Base-by-base conservation (phyloP, 2,329 filamentous ascomycete species). In the Arthrobotrys entomopaga region DNA sequence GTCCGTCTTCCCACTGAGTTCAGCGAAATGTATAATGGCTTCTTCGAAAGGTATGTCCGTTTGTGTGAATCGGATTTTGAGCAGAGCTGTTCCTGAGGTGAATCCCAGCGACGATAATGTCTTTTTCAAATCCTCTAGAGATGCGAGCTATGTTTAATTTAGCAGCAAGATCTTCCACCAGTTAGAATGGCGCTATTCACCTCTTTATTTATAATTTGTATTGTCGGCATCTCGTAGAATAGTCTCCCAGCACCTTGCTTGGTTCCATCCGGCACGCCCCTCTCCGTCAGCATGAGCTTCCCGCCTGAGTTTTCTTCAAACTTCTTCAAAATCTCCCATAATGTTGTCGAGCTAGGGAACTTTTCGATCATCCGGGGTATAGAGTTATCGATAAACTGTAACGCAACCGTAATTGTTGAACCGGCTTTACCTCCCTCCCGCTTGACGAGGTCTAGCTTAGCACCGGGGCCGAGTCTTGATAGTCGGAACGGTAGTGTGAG, bases 281-380 rank as follows among this genome's bases (percentile, higher is more conserved):
- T 86, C 13, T 89, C 92, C 0, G 95, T 98, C 78, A 99, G 87
- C 77, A 91, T 83, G 65, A 84, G 87, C 63, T 82, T 84, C 7
- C 85, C 86, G 67, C 85, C 84, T n/a, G 87, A 87, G 22, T 87
- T 89, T 76, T 90, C 90, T 82, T 99, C 95, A 77, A 98, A 96
- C 80, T 95, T 92, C 72, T 95, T 90, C 66, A 99, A 81, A 26
- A 98, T 85, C 77, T 92, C 87, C 95, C 95, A 99, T 81, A 99
- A 81, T 16, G 92, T 91, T 40, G 92, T 91, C 77, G 92, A 90
- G 81, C 91, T 96, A 0, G 93, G 89, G 75, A 98, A 93, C 80
- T 95, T 97, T 80, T 95, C 89, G 65, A 89, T 87, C 46, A 96
- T 82, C 29, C 93, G 88, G 22, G 88, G 87, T 77, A 87, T 88